Percentiles rank a stretch among this genome's conserved stretches.
phyloP scores from a whole-genome alignment of 2,329 filamentous ascomycete genomes.

The Penicillium corylophilum region DNA sequence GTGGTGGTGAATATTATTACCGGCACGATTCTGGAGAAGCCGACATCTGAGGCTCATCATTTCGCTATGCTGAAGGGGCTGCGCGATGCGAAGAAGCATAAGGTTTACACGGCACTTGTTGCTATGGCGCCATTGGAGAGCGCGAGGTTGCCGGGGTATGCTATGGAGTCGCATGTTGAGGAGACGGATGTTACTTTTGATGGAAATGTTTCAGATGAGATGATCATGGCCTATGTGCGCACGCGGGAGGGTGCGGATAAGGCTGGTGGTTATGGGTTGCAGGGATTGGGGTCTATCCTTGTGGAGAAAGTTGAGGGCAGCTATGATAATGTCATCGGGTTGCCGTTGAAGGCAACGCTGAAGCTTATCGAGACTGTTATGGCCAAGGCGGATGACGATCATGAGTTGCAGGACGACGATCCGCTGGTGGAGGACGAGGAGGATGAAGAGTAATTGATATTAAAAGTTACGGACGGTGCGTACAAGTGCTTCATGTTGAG shows the following conservation, averaged over 20 bases:
- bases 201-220: constrained; percentile 70
- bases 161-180: constrained; percentile 76
- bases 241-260: constrained; percentile 94
- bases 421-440: constrained; percentile 39
- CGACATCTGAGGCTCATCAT: constrained; percentile 76
- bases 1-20: constrained; percentile 71
- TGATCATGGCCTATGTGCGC: constrained; percentile 65
- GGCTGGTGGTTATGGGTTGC: constrained; percentile 91
- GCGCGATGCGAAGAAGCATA: constrained; percentile 73
- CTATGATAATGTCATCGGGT: constrained; percentile 90
- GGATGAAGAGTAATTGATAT: constrained; percentile 8
- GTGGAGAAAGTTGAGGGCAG: constrained; percentile 86
- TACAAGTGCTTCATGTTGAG: not conserved
- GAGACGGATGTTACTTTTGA: constrained; percentile 92
- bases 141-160: constrained; percentile 80
- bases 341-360: constrained; percentile 77
- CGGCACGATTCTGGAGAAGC: constrained; percentile 88
- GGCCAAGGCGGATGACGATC: constrained; percentile 67
- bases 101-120: constrained; percentile 81
- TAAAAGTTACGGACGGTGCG: not conserved
- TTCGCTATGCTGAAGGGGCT: constrained; percentile 78
- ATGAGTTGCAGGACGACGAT: constrained; percentile 48
- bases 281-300: constrained; percentile 81
- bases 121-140: constrained; percentile 80
- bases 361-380: constrained; percentile 86